Base-by-base conservation (phyloP, 768 basidiomycete species). In the Calocybe gangraenosa region DNA sequence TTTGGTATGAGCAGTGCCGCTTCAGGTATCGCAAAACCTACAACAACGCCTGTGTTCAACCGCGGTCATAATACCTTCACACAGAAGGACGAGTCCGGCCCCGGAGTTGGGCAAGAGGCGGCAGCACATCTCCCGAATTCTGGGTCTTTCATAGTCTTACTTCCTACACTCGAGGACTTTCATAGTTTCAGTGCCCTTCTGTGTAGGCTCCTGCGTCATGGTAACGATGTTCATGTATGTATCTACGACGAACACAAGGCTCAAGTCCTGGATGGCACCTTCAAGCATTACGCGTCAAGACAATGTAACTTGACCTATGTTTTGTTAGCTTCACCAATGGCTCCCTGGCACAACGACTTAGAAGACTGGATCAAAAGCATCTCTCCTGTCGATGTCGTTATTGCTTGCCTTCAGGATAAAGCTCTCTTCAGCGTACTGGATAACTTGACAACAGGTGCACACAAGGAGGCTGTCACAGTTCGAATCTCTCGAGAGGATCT, bases 401-500 rank as follows among this genome's bases (percentile, higher is more conserved):
- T 74, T 18, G 56, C 60, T 23, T 55, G 68, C 45, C 54, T 60
- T 15, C 63, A 66, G 17, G 60, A 58, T 40, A 61, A 60, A 35
- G 7, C 38, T 6, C 38, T 66, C 33, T 62, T 44, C 45, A 40
- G 28, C 20, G 32, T 48, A 25, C 11, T 44, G 28, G 13, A 28
- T 3, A 25, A 32, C 8, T 30, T 22, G 21, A 39, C 28, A 20
- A 46, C 15, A 33, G 11, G 13, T 28, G 52, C 58, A 4, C 39
- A 61, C 2, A 44, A 53, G 21, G 52, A 59, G 10, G 59, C 62
- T 18, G 65, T 66, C 8, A 14, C 73, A 7, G 61, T 82, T 1
- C 65, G 65, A 17, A 60, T 84, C 20, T 74, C 74, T 23, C 65
- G 65, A 7, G 51, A 49, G n/a, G 78, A 84, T 49, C 57, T 87